phyloP scores from a whole-genome alignment of 345 rosid species.

The Garcia nutans region DNA sequence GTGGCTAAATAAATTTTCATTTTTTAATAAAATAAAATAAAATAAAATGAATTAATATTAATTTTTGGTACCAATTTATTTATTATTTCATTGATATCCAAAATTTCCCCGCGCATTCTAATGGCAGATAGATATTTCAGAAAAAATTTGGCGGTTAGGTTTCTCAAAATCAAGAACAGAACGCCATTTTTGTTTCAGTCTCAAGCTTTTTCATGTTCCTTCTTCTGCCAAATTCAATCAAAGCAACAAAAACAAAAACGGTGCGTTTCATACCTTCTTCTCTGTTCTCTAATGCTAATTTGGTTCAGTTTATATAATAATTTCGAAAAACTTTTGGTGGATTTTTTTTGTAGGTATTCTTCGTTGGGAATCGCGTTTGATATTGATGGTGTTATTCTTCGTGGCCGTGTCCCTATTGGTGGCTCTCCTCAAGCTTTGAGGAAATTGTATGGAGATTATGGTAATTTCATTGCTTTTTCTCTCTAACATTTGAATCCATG shows the following conservation, averaged over 20 bases:
- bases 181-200: slow-evolving; percentile 7
- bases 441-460: slow-evolving; percentile 36
- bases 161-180: background rate
- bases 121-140: slow-evolving; percentile 4
- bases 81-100: too few species aligned
- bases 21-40: too few species aligned
- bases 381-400: slow-evolving; percentile 51
- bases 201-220: background rate
- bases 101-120: too few species aligned
- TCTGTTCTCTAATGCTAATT: too few species aligned
- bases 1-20: too few species aligned
- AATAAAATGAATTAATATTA: too few species aligned
- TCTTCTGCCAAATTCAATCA: slow-evolving; percentile 11
- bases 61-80: too few species aligned
- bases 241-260: background rate
- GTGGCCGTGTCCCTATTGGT: slow-evolving; percentile 41
- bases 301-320: too few species aligned
- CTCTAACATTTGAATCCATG: background rate
- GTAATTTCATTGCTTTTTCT: slow-evolving; percentile 7
- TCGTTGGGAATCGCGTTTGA: slow-evolving; percentile 52
- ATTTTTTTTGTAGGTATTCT: background rate
- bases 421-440: slow-evolving; percentile 45
- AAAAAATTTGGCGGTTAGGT: background rate
- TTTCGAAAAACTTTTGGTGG: background rate
- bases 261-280: background rate